Conservation (phyloP, 768 basidiomycete species). For the Leucocoprinus sp. region DNA sequence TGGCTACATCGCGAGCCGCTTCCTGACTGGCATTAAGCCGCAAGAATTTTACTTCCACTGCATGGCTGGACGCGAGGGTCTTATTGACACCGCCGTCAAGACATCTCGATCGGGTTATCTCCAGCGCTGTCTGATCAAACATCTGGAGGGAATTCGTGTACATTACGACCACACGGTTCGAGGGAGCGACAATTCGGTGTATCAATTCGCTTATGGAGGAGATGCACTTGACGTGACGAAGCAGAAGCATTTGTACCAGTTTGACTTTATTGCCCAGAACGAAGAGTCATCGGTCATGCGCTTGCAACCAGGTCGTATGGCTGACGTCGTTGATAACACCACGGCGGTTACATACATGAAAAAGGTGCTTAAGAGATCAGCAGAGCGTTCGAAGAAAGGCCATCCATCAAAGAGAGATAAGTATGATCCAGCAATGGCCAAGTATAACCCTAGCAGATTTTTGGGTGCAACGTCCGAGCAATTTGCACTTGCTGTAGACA, state of each 20-base stretch:
- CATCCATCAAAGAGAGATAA: slow-evolving; percentile 45
- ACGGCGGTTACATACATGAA: slow-evolving; percentile 79
- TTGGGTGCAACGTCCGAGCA: slow-evolving; percentile 89
- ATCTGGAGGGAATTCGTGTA: slow-evolving; percentile 91
- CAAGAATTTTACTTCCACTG: slow-evolving; percentile 99
- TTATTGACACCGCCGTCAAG: slow-evolving; percentile 99
- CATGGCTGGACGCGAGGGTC: slow-evolving; percentile 98
- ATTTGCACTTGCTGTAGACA: slow-evolving; percentile 73
- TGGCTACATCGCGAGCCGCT: slow-evolving; percentile 96
- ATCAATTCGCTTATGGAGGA: slow-evolving; percentile 96
- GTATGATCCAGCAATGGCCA: slow-evolving; percentile 64
- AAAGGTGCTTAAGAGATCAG: slow-evolving; percentile 72
- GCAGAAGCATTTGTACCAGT: slow-evolving; percentile 91
- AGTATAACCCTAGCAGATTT: slow-evolving; percentile 70
- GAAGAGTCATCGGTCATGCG: slow-evolving; percentile 68
- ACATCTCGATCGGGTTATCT: slow-evolving; percentile 97
- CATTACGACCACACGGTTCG: slow-evolving; percentile 99
- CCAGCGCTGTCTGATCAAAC: slow-evolving; percentile 97
- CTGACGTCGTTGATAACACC: slow-evolving; percentile 52
- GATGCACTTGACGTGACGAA: slow-evolving; percentile 95
- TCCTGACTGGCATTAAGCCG: slow-evolving; percentile 95
- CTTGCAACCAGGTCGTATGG: slow-evolving; percentile 52
- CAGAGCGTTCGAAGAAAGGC: slow-evolving; percentile 31
- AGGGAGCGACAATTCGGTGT: slow-evolving; percentile 86
- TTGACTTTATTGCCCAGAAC: slow-evolving; percentile 90